These are phyloP conservation scores for Cyberlindnera samutprakarnensis DNA, from an alignment of 805 yeast species.

Conservation along the genomic window DNA sequence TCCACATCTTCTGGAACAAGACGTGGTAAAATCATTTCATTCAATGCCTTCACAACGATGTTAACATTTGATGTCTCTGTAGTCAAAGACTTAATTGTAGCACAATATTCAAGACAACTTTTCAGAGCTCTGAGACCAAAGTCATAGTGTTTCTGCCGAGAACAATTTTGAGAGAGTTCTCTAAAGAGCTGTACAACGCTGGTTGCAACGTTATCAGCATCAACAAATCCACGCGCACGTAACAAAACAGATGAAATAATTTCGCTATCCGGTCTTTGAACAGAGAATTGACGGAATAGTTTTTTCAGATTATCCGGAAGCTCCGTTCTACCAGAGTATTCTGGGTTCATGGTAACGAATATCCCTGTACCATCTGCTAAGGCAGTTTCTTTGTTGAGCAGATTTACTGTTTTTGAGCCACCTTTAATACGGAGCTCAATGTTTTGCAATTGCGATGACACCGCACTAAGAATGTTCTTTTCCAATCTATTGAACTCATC, in stretches of 20 bases:
- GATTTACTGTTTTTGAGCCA: slow-evolving; percentile 21
- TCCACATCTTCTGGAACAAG: slow-evolving; percentile 45
- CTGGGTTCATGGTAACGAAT: slow-evolving; percentile 89
- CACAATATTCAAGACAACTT: slow-evolving; percentile 53
- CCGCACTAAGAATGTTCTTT: slow-evolving; percentile 68
- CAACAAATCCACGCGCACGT: slow-evolving; percentile 59
- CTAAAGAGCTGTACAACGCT: slow-evolving; percentile 49
- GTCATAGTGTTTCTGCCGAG: slow-evolving; percentile 72
- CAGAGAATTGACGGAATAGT: slow-evolving; percentile 67
- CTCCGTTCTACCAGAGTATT: slow-evolving; percentile 72
- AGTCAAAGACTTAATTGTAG: slow-evolving; percentile 26
- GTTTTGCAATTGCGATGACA: slow-evolving; percentile 69
- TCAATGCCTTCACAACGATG: slow-evolving; percentile 44
- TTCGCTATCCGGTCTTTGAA: slow-evolving; percentile 63
- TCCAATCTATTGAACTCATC: slow-evolving; percentile 88
- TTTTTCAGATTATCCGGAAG: slow-evolving; percentile 83
- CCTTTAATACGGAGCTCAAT: slow-evolving; percentile 50
- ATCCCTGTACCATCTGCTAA: slow-evolving; percentile 54
- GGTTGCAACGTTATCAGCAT: slow-evolving; percentile 37
- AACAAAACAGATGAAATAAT: slow-evolving; percentile 67
- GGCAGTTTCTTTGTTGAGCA: slow-evolving; percentile 33
- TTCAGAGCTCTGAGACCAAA: slow-evolving; percentile 85
- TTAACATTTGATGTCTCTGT: background rate
- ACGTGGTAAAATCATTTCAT: slow-evolving; percentile 63
- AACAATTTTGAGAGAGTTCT: slow-evolving; percentile 31